phyloP scores from a whole-genome alignment of 2,329 filamentous ascomycete species.

The Hortaea sp. region DNA sequence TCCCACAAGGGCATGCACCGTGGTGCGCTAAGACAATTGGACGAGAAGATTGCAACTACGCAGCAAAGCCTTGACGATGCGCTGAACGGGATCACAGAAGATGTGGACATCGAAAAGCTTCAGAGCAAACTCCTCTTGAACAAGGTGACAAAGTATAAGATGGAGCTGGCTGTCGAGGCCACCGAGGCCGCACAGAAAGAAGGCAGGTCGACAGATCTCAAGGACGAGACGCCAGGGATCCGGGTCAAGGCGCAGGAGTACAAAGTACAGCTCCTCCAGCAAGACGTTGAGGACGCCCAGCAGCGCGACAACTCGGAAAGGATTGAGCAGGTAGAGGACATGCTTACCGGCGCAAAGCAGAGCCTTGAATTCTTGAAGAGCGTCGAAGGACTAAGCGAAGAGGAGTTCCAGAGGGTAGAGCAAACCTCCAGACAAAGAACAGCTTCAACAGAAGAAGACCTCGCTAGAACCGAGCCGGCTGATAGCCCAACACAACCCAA shows the following conservation, averaged over 20 bases:
- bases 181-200: not conserved
- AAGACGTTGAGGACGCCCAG: not conserved
- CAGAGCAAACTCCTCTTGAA: too few relatives aligned
- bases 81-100: not conserved
- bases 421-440: not conserved
- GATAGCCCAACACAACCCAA: too few relatives aligned
- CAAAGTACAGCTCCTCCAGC: too few relatives aligned
- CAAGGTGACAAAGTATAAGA: not conserved
- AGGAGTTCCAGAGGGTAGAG: not conserved
- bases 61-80: too few relatives aligned
- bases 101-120: too few relatives aligned
- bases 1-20: too few relatives aligned
- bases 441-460: not conserved
- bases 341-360: too few relatives aligned
- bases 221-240: too few relatives aligned
- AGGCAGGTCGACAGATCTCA: not conserved
- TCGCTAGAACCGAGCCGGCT: not conserved
- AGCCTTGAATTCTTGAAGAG: too few relatives aligned
- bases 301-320: not conserved
- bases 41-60: too few relatives aligned
- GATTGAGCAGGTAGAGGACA: too few relatives aligned
- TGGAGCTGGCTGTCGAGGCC: not conserved
- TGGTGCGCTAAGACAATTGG: too few relatives aligned
- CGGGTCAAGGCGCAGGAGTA: not conserved
- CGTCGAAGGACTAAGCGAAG: not conserved